A percentile compares a stretch with the other conserved stretches of the same genome.
Conservation (phyloP, 305 asterid species). For the Fraxinus ornus region DNA sequence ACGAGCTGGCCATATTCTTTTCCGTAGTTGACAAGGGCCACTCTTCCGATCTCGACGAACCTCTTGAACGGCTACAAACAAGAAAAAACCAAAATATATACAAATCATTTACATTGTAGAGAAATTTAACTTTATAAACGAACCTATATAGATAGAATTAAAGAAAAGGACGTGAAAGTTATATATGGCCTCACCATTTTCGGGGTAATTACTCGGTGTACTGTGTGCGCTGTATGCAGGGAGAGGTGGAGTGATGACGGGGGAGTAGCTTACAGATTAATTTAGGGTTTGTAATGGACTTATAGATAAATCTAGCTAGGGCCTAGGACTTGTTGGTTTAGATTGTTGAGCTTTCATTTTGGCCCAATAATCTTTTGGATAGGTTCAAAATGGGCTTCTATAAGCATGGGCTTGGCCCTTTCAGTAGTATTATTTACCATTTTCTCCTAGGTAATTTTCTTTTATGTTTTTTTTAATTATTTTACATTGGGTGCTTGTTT, state of each 20-base stretch:
- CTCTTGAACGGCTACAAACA: constrained; percentile 75
- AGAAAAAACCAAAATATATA: neutral
- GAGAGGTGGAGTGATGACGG: neutral
- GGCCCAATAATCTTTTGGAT: neutral
- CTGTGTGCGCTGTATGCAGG: neutral
- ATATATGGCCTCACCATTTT: constrained; percentile 12
- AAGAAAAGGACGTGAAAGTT: neutral
- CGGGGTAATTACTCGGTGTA: neutral
- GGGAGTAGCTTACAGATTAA: neutral
- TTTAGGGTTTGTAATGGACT: constrained; percentile 1
- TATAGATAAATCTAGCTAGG: neutral
- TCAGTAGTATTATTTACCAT: neutral
- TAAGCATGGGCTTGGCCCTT: neutral
- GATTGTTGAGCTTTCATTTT: neutral
- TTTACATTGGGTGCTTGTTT: neutral
- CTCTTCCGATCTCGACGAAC: constrained; percentile 82
- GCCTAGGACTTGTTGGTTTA: neutral
- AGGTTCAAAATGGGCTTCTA: neutral
- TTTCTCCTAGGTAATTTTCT: neutral
- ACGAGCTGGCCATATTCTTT: constrained; percentile 76
- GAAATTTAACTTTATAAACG: neutral
- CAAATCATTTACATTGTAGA: neutral
- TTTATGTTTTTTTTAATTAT: too few relatives aligned
- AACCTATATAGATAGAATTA: neutral
- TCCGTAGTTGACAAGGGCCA: constrained; percentile 71